A percentile compares a stretch with the other conserved stretches of the same genome.
Evolutionary conservation across 257 asterid genomes (phyloP).

Genomic region (Thymus quinquecostatus): DNA sequence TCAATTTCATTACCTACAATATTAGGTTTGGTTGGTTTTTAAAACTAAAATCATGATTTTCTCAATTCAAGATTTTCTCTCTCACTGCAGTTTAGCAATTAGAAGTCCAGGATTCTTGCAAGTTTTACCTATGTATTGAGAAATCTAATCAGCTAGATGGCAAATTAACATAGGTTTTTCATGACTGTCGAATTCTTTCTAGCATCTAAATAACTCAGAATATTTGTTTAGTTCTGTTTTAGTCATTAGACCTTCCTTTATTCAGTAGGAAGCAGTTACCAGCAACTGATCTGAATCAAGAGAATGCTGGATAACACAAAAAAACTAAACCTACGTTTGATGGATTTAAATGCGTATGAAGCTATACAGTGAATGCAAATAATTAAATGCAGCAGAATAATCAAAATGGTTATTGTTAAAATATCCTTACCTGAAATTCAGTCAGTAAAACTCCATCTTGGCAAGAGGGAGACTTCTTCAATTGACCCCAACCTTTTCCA

Average conservation of each 20-base stretch:
- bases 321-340: no score
- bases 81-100: neutral
- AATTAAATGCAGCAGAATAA: no score
- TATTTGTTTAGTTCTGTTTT: neutral
- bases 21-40: no score
- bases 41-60: no score
- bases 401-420: no score
- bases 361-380: no score
- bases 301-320: neutral
- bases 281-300: neutral
- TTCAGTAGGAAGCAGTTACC: conserved; percentile 1
- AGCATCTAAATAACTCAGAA: neutral
- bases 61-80: neutral
- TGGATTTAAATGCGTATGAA: no score
- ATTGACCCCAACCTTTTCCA: no score
- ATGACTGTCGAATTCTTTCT: neutral
- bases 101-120: neutral
- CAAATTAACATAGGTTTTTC: neutral
- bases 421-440: no score
- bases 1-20: no score
- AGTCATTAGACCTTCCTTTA: conserved; percentile 12
- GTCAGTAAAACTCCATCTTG: no score
- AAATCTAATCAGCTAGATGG: neutral
- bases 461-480: no score
- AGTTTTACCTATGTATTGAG: neutral